phyloP scores from a whole-genome alignment of 306 rosid genomes.

The Prunus davidiana region DNA sequence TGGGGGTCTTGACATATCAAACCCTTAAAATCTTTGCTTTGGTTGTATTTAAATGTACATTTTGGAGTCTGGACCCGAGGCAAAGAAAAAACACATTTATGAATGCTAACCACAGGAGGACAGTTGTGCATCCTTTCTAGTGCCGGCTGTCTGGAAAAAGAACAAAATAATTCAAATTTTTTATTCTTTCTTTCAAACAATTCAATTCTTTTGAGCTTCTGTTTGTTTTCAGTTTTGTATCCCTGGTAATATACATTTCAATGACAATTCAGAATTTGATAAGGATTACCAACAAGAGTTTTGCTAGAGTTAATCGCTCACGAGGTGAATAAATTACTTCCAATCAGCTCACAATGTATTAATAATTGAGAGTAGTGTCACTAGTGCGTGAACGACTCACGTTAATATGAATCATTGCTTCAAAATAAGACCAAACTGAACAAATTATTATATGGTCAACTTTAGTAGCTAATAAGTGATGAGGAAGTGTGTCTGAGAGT shows the following conservation, averaged over 20 bases:
- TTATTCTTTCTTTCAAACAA: neutral
- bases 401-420: neutral
- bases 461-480: neutral
- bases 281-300: too few relatives aligned
- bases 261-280: too few relatives aligned
- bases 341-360: too few relatives aligned
- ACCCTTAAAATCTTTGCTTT: neutral
- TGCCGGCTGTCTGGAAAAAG: slow-evolving; percentile 3
- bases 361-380: too few relatives aligned
- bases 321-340: too few relatives aligned
- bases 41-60: neutral
- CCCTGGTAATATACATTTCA: too few relatives aligned
- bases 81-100: neutral
- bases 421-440: too few relatives aligned
- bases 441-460: neutral
- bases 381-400: neutral
- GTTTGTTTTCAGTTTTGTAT: too few relatives aligned
- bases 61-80: slow-evolving; percentile 5
- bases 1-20: neutral
- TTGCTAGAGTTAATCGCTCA: too few relatives aligned
- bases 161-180: neutral
- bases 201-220: neutral
- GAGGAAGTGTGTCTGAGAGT: neutral
- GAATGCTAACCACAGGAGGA: slow-evolving; percentile 3
- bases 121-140: neutral